Base-by-base conservation (phyloP, 2,329 filamentous ascomycete species). In the Botryotinia calthae region DNA sequence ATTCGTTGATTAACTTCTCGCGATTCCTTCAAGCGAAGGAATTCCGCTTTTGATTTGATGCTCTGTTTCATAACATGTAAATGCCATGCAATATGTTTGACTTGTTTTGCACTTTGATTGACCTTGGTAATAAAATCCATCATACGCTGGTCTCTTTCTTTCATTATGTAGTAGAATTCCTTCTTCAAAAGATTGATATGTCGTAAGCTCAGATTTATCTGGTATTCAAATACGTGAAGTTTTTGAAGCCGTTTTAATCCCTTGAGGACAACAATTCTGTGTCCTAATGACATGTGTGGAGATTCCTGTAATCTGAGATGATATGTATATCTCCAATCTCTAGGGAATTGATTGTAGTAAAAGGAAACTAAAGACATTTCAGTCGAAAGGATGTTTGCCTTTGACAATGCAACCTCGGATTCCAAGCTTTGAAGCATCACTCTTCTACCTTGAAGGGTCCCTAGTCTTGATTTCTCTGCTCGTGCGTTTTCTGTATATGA, bases 321-420 rank as follows among this genome's bases (percentile, higher is more conserved):
- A 51, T 68, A 72, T 61, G n/a, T 34, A 40, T 68, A 61, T 59
- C 31, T 48, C 70, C 70, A 72, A 31, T 72, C 51, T 42, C 63
- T 48, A 51, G 48, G 40, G 4, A 72, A 25, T 40, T 48, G 63
- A 40, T 59, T 54, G 31, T 68, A 72, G 44, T 61, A 48, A 10
- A 65, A 72, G 20, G 63, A 72, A 34, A 68, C 42, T 31, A 72
- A 12, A 48, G 42, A 42, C 42, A 48, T 59, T 10, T 72, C 54
- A 22, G 54, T 68, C 22, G 40, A 59, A 31, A 31, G 7, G 4
- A 72, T 34, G 25, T 68, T 37, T 14, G 54, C 40, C 4, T 48
- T 44, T 20, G 51, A 66, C 9, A 48, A 68, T 18, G 28, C 40
- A 12, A 72, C 42, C 34, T 72, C 68, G 25, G 63, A 42, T 59